Base-by-base conservation (phyloP, 768 basidiomycete genomes). In the Termitomyces bulborhizus region DNA sequence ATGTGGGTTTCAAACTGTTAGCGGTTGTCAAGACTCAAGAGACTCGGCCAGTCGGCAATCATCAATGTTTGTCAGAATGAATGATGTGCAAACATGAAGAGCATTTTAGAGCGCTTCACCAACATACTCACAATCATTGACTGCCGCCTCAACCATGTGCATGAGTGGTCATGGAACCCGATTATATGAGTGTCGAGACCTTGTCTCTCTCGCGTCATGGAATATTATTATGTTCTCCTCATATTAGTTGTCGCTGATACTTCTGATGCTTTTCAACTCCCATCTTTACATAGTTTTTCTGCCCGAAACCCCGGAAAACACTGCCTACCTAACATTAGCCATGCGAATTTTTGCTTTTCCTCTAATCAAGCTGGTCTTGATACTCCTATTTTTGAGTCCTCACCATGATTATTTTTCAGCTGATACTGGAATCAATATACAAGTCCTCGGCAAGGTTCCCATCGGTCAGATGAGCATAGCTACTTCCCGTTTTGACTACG, bases 331-430 rank as follows among this genome's bases (percentile, higher is more conserved):
- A 37, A 5, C 31, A 59, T 31, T 37, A 29, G n/a, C 18, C 29
- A 27, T 47, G 50, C 11, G 1, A 15, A 21, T 18, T 34, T 37
- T 26, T 8, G 11, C 12, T 26, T 13, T 27, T 44, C 43, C 46
- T 34, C 47, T 46, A 57, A 57, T 57, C 58, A 41, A 62, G 61
- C 58, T 34, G 61, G 61, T 57, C 61, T 59, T 62, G 60, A 55
- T 53, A 39, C 39, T n/a, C 37, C 36, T 48, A 24, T 47, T 21
- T 54, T 54, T 21, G 21, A 21, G 21, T 21, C 21, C 21, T 2
- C 21, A 21, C 21, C 21, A 21, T 21, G 21, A 21, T 21, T 21
- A 59, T 31, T 62, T 58, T 36, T 60, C 62, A 18, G 44, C 57
- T 26, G 59, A 58, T 37, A 49, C 24, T 32, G 59, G 53, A 24